Conservation (phyloP, 139 green algal species). For the Tetradesmus obliquus region DNA sequence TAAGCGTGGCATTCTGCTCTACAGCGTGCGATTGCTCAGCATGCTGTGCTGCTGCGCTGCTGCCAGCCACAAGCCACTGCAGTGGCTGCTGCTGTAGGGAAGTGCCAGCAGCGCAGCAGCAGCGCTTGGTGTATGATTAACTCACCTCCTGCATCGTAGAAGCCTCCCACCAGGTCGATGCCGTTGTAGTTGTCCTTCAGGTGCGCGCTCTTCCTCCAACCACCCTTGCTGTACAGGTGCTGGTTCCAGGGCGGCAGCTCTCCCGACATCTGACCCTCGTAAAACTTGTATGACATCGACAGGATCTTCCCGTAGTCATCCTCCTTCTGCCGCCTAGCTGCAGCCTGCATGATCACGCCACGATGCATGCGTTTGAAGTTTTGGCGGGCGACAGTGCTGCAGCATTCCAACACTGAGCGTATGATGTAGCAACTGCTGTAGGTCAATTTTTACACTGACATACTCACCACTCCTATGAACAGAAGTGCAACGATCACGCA, state of each 20-base stretch:
- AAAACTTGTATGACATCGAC: constrained; percentile 56
- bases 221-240: constrained; percentile 17
- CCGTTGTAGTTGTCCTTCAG: constrained; percentile 53
- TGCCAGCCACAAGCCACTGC: background rate
- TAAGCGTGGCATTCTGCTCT: background rate
- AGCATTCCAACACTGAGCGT: background rate
- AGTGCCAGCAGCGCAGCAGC: background rate
- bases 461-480: background rate
- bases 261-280: constrained; percentile 66
- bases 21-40: background rate
- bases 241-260: constrained; percentile 53
- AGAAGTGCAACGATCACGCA: background rate
- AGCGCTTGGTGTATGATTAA: background rate
- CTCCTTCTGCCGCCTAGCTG: background rate
- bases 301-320: constrained; percentile 50
- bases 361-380: background rate
- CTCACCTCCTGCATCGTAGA: constrained; percentile 70
- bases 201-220: constrained; percentile 29
- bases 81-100: background rate
- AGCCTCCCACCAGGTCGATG: constrained; percentile 61
- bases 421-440: background rate
- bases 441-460: background rate
- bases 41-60: background rate
- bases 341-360: background rate
- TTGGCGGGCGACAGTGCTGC: background rate